Base-by-base conservation (phyloP, 768 basidiomycete species). In the Mycena vulgaris region DNA sequence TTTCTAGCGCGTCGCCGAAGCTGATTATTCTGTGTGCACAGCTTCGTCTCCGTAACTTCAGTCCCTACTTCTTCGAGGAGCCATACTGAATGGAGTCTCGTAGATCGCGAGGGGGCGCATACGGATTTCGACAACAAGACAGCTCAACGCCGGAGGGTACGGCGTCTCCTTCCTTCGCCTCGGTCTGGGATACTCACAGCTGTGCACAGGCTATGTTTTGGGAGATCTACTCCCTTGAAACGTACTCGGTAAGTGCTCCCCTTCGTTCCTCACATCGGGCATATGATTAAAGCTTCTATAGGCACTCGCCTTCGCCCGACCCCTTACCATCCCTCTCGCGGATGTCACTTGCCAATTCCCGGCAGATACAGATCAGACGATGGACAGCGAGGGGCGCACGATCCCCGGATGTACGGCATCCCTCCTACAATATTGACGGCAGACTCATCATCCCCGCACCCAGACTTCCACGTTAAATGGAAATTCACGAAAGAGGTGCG, bases 291-390 rank as follows among this genome's bases (percentile, higher is more conserved):
- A 5, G 6, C 8, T 0, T 3, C 28, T 23, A 35, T 21, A 75
- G 79, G 78, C 63, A 65, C 70, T 55, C 70, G 83, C 23, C 80
- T 83, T 27, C 78, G 72, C 48, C 71, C 52, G 75, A 72, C 68
- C 68, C 1, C 35, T 64, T 7, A 39, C 53, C 17, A 64, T 69
- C 39, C 28, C 37, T 0, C n/a, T 53, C 31, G 47, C 45, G 21
- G 60, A 49, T n/a, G 47, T 59, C 28, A 59, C 39, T 40, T 59
- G 57, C 11, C 40, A 45, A 4, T 45, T 59, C 17, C 57, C 57
- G 3, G 40, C 57, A 3, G 57, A 59, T 13, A 59, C 42, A 2
- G 40, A 45, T 9, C 40, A 59, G 19, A 59, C 57, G 11, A 59
- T 59, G 27, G 57, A 59, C 39, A 30, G 19, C 21, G 19, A 42